phyloP scores from a whole-genome alignment of 2,329 filamentous ascomycete species.

The Hypoxylon sp. region DNA sequence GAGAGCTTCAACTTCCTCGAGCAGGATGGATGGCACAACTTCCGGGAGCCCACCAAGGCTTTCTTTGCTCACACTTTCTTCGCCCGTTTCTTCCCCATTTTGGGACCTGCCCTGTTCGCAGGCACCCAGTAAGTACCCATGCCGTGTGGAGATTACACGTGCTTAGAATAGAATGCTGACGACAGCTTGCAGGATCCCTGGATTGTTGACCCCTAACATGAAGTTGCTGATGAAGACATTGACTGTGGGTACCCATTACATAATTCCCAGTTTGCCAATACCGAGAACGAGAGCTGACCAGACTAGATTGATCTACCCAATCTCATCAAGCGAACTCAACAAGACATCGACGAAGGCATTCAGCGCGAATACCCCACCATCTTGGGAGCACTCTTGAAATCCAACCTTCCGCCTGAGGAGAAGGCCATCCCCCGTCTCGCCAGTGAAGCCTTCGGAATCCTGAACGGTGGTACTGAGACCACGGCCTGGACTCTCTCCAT shows the following conservation, averaged over 20 bases:
- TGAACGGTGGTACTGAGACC: conserved; percentile 51
- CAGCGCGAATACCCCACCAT: conserved; percentile 39
- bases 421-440: conserved; percentile 46
- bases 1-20: conserved; percentile 35
- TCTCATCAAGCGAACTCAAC: conserved; percentile 12
- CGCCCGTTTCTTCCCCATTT: conserved; percentile 28
- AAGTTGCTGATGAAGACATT: conserved; percentile 13
- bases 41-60: conserved; percentile 17
- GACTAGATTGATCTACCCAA: conserved; percentile 24
- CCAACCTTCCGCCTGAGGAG: conserved; percentile 47
- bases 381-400: conserved; percentile 45
- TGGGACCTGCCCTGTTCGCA: conserved; percentile 9
- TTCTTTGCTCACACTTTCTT: conserved; percentile 11
- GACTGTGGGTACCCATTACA: conserved; percentile 20
- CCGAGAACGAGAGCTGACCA: too few species aligned
- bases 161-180: too few species aligned
- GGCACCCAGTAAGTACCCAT: too few species aligned
- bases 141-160: too few species aligned
- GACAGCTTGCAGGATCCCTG: conserved; percentile 13
- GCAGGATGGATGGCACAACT: conserved; percentile 33
- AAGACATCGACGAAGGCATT: conserved; percentile 6
- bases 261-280: too few species aligned
- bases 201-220: conserved; percentile 17
- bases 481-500: conserved; percentile 47
- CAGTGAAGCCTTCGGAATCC: conserved; percentile 46